Base-by-base conservation (phyloP, 371 early-diverging fungal species). In the Neoconidiobolus thromboides region DNA sequence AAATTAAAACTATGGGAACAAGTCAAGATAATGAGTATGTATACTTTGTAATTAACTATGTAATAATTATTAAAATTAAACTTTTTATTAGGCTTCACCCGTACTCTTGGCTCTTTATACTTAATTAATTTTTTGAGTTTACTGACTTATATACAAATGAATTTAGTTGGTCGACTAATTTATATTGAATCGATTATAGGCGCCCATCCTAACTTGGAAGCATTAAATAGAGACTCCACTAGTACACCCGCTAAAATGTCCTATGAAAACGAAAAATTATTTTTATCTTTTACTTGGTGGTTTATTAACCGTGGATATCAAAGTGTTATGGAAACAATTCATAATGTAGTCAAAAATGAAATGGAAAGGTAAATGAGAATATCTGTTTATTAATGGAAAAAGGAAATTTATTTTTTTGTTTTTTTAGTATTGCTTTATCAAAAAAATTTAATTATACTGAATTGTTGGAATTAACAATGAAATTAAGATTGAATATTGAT, bases 231-330 rank as follows among this genome's bases (percentile, higher is more conserved):
- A 64, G 51, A 43, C 12, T 66, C 53, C 61, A 64, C 6, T 65
- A 71, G 43, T 3, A 43, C 56, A 2, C 43, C 56, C 1, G 14
- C 56, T 3, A 44, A 56, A 40, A 14, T 71, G 61, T 71, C 70
- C 62, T 67, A 68, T 36, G 75, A 82, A 50, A 77, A 78, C 1
- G 89, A 92, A 66, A 76, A 84, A 55, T 78, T 82, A 74, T 96
- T 82, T 66, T 64, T 96, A 64, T 87, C 88, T 56, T 81, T 85
- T 62, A 85, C 81, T 66, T 94, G 91, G 90, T 93, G 87, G 83
- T 67, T 96, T 43, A 67, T 96, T 64, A 87, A 96, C 68, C 77
- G 79, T 61, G 94, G 93, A 0, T 91, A 92, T 89, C 81, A 77
- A 60, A 57, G 64, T n/a, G 77, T 79, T 62, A 78, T 82, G 56